phyloP scores from a whole-genome alignment of 129 eudicot species.

The Chrysanthemum seticuspe region DNA sequence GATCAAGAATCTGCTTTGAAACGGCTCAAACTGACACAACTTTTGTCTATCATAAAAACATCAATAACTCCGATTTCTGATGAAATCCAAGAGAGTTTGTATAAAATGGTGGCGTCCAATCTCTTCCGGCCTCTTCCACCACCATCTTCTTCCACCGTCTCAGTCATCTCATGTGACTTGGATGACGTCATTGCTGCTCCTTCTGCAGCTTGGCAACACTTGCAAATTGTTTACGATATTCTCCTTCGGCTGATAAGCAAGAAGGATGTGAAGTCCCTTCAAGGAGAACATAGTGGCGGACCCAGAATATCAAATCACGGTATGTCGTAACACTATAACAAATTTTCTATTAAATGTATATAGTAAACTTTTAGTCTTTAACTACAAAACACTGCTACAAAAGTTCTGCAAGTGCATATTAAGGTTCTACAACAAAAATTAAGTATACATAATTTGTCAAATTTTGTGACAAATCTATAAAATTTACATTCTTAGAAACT shows the following conservation, averaged over 20 bases:
- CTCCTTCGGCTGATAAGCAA: constrained; percentile 46
- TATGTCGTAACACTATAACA: background rate
- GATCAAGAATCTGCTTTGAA: constrained; percentile 59
- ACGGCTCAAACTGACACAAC: constrained; percentile 58
- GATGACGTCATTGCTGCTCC: constrained; percentile 52
- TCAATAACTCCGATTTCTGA: constrained; percentile 30
- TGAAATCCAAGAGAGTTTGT: constrained; percentile 40
- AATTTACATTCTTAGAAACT: background rate
- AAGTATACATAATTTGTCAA: background rate
- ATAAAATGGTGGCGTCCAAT: constrained; percentile 54
- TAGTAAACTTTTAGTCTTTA: background rate
- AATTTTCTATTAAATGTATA: background rate
- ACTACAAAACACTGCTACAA: too few species aligned
- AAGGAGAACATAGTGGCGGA: constrained; percentile 1
- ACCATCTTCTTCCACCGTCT: constrained; percentile 13
- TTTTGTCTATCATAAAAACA: constrained; percentile 55
- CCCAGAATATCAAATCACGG: constrained; percentile 14
- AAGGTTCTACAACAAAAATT: background rate
- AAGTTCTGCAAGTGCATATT: background rate
- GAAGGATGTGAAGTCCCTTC: constrained; percentile 30
- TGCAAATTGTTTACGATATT: constrained; percentile 60
- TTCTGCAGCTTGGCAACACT: constrained; percentile 59
- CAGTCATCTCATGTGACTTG: constrained; percentile 33
- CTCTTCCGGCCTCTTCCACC: constrained; percentile 71
- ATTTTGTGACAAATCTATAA: background rate